phyloP scores from a whole-genome alignment of 176 grass and related monocot genomes.

The Sorghum bicolor region Sorghum_bicolor_NCBIv3 NC_012870.2:57603001-57603500 shows the following conservation, averaged over 20 bases:
- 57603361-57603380: conserved; percentile 30
- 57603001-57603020: conserved; percentile 66
- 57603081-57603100: conserved; percentile 19
- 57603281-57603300: conserved; percentile 13
- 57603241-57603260: conserved; percentile 23
- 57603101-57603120: conserved; percentile 27
- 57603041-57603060: not conserved
- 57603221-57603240: not conserved
- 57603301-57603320: conserved; percentile 26
- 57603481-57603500: too few species aligned
- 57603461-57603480: too few species aligned
- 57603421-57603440: conserved; percentile 9
- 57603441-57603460: too few species aligned
- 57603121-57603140: conserved; percentile 33
- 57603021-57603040: conserved; percentile 59
- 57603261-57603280: conserved; percentile 34
- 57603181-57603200: conserved; percentile 8
- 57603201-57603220: not conserved
- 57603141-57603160: not conserved
- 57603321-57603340: not conserved
- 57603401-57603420: conserved; percentile 11
- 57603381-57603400: conserved; percentile 2
- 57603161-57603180: not conserved
- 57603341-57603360: not conserved
- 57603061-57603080: not conserved